Base-by-base conservation (phyloP, 2,329 filamentous ascomycete genomes). In the Penicillium rolfsii region DNA sequence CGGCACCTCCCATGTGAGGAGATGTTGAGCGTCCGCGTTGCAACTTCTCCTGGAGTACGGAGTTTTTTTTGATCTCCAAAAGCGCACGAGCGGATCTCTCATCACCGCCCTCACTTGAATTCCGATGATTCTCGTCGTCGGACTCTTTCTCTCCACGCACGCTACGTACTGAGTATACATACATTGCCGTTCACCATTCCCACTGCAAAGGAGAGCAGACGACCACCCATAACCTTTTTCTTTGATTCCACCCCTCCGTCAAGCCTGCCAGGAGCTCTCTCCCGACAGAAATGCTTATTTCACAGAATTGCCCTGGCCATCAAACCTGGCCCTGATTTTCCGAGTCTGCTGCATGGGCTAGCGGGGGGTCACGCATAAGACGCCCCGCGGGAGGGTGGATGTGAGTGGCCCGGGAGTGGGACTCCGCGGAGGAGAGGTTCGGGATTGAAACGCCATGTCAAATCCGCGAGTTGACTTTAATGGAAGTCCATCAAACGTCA, bases 251-350 rank as follows among this genome's bases (percentile, higher is more conserved):
- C 43, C 5, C 40, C 40, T 41, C 48, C 48, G n/a, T 50, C 48
- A 50, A 22, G 12, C 28, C 26, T 33, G 48, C 30, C 14, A 30
- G 24, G 24, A 30, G 14, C 45, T 30, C 24, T 30, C 14, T 28
- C 24, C 16, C 45, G 26, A 48, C 14, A 48, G 19, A 48, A 48
- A 48, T 30, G 45, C 45, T 50, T 50, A 33, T 35, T 35, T 50
- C 28, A 35, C 16, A 19, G 26, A 5, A 24, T 45, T 26, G 43
- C 43, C 14, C 26, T n/a, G 45, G 14, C 45, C 40, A 43, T 19
- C 40, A 19, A n/a, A 11, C 5, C 43, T 46, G 50, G 57, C 53
- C 53, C 58, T 56, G 58, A 63, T 63, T 58, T 63, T 61, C 59
- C 52, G 48, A 55, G 55, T 61, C 59, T 57, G 22, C 45, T 56